A percentile compares a stretch with the other conserved stretches of the same genome.
These are phyloP conservation scores for Tylopilus rubrobrunneus DNA, from an alignment of 768 basidiomycete species.

Conservation along the genomic window DNA sequence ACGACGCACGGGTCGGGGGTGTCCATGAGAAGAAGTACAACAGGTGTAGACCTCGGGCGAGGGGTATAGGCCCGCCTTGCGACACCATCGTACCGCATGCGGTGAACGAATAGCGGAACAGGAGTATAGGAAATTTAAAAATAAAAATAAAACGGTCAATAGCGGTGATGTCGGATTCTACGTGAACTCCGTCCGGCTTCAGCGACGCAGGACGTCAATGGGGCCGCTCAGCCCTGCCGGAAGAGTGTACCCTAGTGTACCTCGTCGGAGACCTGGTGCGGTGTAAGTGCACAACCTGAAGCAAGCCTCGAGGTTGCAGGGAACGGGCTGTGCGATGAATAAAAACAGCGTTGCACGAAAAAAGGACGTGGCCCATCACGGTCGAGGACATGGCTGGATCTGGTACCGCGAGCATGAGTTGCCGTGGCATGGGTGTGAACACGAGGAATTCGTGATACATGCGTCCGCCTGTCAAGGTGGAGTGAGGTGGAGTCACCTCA, in stretches of 20 bases:
- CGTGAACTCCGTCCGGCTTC: background rate
- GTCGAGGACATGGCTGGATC: background rate
- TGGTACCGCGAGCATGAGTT: background rate
- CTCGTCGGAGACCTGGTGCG: background rate
- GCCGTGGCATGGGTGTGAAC: constrained; percentile 5
- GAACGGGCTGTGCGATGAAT: background rate
- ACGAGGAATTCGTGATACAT: constrained; percentile 7
- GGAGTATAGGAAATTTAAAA: too few species aligned
- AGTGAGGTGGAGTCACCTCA: background rate
- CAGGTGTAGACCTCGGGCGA: too few species aligned
- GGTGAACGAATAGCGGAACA: too few species aligned
- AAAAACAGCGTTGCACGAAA: background rate
- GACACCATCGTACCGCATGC: too few species aligned
- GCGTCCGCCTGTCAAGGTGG: background rate
- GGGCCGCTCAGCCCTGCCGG: background rate
- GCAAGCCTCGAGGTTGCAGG: background rate
- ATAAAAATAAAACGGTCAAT: too few species aligned
- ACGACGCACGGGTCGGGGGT: too few species aligned
- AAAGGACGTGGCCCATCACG: background rate
- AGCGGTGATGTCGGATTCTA: too few species aligned
- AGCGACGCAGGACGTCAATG: background rate
- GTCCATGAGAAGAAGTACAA: too few species aligned
- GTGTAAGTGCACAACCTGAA: background rate
- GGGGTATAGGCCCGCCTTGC: background rate
- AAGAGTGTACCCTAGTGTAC: background rate